These are phyloP conservation scores for Aethionema arabicum DNA, from an alignment of 345 rosid genomes.

Conservation along the genomic window DNA sequence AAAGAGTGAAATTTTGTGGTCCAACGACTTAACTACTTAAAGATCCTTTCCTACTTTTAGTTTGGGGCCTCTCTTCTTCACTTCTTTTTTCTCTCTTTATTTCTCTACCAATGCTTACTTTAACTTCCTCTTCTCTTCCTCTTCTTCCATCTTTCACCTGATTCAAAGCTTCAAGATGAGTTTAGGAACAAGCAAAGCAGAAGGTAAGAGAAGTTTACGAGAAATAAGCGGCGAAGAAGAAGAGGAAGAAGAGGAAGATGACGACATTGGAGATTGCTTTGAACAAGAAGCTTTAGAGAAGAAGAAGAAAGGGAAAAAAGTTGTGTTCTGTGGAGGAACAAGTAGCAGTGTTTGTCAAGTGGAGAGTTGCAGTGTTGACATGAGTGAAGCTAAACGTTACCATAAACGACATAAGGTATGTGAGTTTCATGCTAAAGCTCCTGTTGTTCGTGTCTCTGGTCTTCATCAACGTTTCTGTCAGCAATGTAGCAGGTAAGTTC, in stretches of 20 bases:
- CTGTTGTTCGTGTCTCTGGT: constrained; percentile 56
- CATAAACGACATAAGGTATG: constrained; percentile 91
- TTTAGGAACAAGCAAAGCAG: constrained; percentile 57
- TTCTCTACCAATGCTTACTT: constrained; percentile 28
- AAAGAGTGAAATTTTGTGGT: constrained; percentile 33
- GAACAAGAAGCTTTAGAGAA: constrained; percentile 47
- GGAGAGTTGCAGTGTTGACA: constrained; percentile 56
- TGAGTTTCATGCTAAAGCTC: constrained; percentile 77
- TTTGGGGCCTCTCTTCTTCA: constrained; percentile 17
- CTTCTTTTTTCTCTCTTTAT: background rate
- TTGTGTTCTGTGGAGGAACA: constrained; percentile 30
- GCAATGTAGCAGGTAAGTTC: constrained; percentile 94
- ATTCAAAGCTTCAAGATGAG: constrained; percentile 24
- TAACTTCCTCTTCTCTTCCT: constrained; percentile 28
- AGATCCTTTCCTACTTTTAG: constrained; percentile 35
- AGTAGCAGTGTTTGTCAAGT: constrained; percentile 56
- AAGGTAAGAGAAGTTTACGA: constrained; percentile 61
- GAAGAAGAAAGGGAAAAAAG: constrained; percentile 50
- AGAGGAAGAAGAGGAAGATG: constrained; percentile 47
- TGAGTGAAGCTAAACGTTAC: constrained; percentile 69
- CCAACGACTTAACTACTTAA: constrained; percentile 31
- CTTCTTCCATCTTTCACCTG: constrained; percentile 32
- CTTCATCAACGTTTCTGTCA: constrained; percentile 87
- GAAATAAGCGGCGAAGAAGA: constrained; percentile 58
- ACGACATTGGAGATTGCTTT: constrained; percentile 30